phyloP scores from a whole-genome alignment of 305 asterid species.

The Fraxinus xanthoxyloides region DNA sequence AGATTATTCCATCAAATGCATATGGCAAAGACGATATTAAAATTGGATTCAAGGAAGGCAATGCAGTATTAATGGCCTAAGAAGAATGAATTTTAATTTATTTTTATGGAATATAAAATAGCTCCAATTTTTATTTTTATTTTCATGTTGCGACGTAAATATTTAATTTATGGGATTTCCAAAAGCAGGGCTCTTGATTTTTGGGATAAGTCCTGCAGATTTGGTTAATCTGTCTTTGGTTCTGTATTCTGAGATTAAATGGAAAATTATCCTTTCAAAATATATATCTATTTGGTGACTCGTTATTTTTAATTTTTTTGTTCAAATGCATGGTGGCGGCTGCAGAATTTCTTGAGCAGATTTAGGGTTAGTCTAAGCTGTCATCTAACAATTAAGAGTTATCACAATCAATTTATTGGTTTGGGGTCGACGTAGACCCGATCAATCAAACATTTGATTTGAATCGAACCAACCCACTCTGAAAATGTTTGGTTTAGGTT shows the following conservation, averaged over 20 bases:
- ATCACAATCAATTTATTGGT: no score
- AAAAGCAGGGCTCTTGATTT: constrained; percentile 41
- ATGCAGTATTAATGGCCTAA: constrained; percentile 49
- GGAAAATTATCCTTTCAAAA: neutral
- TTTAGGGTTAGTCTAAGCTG: neutral
- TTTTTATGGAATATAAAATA: neutral
- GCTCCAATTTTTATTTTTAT: neutral
- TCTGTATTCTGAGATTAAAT: neutral
- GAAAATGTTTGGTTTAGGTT: no score
- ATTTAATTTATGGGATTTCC: constrained; percentile 2
- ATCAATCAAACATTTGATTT: no score
- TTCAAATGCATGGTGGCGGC: neutral
- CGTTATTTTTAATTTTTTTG: no score
- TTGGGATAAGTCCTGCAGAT: constrained; percentile 39
- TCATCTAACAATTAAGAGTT: no score
- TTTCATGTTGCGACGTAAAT: constrained; percentile 26
- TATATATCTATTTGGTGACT: neutral
- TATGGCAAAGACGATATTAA: constrained; percentile 28
- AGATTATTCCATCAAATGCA: constrained; percentile 12
- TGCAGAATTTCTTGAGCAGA: neutral
- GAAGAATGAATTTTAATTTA: neutral
- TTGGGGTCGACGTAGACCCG: no score
- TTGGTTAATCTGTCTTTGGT: constrained; percentile 18
- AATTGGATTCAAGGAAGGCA: constrained; percentile 32
- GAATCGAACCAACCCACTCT: no score